Conservation (phyloP, 257 asterid genomes). For the Gentiana macrophylla region DNA sequence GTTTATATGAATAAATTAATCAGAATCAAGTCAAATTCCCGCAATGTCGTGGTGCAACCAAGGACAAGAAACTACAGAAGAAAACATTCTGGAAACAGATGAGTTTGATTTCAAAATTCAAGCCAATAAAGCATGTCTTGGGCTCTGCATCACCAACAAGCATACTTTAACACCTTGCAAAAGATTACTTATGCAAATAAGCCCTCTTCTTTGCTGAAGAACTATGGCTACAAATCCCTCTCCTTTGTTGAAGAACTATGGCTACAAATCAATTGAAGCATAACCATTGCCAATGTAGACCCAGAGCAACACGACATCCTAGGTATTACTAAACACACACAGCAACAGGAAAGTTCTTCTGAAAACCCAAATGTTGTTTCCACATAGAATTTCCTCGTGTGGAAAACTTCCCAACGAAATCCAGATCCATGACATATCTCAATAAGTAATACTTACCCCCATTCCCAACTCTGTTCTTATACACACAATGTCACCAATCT, state of each 20-base stretch:
- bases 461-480: too few species aligned
- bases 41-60: not conserved
- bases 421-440: not conserved
- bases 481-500: not conserved
- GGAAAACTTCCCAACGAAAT: not conserved
- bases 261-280: not conserved
- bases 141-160: too few species aligned
- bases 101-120: not conserved
- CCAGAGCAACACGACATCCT: not conserved
- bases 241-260: not conserved
- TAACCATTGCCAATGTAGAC: not conserved
- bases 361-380: not conserved
- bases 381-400: not conserved
- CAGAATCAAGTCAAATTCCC: not conserved
- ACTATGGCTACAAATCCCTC: too few species aligned
- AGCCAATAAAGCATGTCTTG: too few species aligned
- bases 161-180: too few species aligned
- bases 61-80: not conserved
- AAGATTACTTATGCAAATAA: too few species aligned
- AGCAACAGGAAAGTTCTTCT: not conserved
- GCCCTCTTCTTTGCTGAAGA: too few species aligned
- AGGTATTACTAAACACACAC: not conserved
- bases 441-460: not conserved
- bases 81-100: too few species aligned
- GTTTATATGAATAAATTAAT: not conserved